Evolutionary conservation across 768 basidiomycete species (phyloP).

Genomic region (Mycena albidolilacea): DNA sequence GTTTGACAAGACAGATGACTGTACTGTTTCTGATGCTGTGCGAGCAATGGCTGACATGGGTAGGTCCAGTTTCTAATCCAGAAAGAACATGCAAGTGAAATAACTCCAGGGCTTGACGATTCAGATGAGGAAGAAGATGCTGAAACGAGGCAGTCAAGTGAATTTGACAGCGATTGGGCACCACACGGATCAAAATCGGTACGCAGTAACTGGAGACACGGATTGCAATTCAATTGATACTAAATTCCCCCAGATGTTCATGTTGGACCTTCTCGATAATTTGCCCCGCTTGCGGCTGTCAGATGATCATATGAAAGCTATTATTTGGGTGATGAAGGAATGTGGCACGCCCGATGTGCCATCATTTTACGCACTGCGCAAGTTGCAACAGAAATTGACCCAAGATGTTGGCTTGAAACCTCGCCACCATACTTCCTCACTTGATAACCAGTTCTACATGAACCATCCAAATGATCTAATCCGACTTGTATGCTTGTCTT

Average conservation of each 20-base stretch:
- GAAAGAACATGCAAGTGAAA: neutral
- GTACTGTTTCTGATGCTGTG: too few species aligned
- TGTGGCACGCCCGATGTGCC: slow-evolving; percentile 48
- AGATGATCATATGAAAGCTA: slow-evolving; percentile 47
- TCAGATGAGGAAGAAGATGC: slow-evolving; percentile 18
- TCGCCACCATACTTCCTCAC: too few species aligned
- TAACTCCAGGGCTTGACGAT: neutral
- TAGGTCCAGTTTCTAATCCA: neutral
- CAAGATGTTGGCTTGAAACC: too few species aligned
- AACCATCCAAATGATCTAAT: too few species aligned
- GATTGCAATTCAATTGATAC: too few species aligned
- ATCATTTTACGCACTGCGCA: slow-evolving; percentile 38
- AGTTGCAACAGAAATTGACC: too few species aligned
- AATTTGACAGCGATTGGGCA: slow-evolving; percentile 3
- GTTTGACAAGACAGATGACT: slow-evolving; percentile 3
- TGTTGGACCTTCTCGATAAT: slow-evolving; percentile 51
- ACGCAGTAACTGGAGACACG: neutral
- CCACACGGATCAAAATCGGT: slow-evolving; percentile 20
- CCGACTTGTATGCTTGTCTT: too few species aligned
- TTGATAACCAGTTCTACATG: too few species aligned
- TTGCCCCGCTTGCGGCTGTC: slow-evolving; percentile 40
- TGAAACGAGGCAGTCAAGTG: neutral
- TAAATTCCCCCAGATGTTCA: slow-evolving; percentile 7
- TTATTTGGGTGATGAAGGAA: slow-evolving; percentile 52
- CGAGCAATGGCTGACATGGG: neutral